Evolutionary conservation across 2,329 filamentous ascomycete species (phyloP).

Genomic region (Colletotrichum salicis): DNA sequence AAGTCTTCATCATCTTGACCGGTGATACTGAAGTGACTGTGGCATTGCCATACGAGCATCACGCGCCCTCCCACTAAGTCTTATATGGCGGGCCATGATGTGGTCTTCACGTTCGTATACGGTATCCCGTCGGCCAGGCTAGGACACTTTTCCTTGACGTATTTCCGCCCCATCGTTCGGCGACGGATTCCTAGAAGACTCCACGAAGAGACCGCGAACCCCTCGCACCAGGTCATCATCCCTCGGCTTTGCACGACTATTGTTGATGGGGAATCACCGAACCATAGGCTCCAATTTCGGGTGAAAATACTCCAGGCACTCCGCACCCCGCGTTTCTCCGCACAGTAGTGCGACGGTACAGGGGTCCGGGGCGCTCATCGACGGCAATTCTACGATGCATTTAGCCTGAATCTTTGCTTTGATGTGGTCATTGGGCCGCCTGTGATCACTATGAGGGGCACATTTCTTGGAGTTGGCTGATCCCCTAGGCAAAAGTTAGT

Average conservation of each 20-base stretch:
- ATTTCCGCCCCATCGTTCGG: not conserved
- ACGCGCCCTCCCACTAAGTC: not conserved
- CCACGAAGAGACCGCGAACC: not conserved
- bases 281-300: not conserved
- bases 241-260: not conserved
- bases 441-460: not conserved
- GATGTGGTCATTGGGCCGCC: not conserved
- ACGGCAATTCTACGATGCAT: not conserved
- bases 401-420: not conserved
- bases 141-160: not conserved
- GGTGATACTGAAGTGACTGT: not conserved
- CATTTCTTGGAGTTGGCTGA: not conserved
- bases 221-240: not conserved
- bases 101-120: not conserved
- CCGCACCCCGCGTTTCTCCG: conserved; percentile 1
- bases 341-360: not conserved
- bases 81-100: not conserved
- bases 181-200: not conserved
- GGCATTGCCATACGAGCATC: not conserved
- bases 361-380: not conserved
- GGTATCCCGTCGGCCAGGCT: not conserved
- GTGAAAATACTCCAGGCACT: not conserved
- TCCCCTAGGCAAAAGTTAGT: not conserved
- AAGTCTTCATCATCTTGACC: not conserved
- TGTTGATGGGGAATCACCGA: not conserved